Percentiles rank a stretch among this genome's conserved stretches.
Conservation (phyloP, 352 stramenopile genomes). For the Pythium dissimile region DNA sequence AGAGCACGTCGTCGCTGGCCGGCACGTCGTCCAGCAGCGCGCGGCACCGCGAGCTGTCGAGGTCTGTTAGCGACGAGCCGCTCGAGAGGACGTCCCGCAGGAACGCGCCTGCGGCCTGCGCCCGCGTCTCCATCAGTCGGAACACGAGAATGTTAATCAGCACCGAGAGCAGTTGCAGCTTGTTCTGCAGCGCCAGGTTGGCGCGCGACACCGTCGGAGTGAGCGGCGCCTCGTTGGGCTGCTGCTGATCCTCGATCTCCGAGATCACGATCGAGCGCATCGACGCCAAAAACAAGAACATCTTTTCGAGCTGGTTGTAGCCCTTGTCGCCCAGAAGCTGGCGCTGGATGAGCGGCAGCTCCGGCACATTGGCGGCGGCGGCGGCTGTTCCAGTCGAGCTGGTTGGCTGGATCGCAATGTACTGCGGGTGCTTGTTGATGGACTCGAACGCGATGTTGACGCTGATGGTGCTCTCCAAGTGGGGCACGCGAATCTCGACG, state of each 20-base stretch:
- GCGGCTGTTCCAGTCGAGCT: neutral
- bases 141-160: constrained; percentile 83
- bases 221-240: neutral
- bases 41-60: constrained; percentile 39
- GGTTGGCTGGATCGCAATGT: constrained; percentile 69
- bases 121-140: constrained; percentile 64
- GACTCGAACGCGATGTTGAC: constrained; percentile 84
- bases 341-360: constrained; percentile 49
- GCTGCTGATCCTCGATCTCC: constrained; percentile 15
- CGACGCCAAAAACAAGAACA: constrained; percentile 80
- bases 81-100: constrained; percentile 39
- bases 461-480: constrained; percentile 64
- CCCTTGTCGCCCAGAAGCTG: constrained; percentile 80
- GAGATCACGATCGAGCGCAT: constrained; percentile 73
- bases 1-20: constrained; percentile 55
- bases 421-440: constrained; percentile 73
- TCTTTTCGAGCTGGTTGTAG: constrained; percentile 86
- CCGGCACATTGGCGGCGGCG: constrained; percentile 28
- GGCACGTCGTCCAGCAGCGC: constrained; percentile 46
- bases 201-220: constrained; percentile 32
- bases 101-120: constrained; percentile 47
- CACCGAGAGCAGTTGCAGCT: constrained; percentile 77
- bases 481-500: constrained; percentile 73
- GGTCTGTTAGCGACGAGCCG: constrained; percentile 33
- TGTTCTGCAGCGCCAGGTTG: constrained; percentile 81